These are phyloP conservation scores for Cladobotryum mycophilum DNA, from an alignment of 2,329 filamentous ascomycete genomes.

Conservation along the genomic window DNA sequence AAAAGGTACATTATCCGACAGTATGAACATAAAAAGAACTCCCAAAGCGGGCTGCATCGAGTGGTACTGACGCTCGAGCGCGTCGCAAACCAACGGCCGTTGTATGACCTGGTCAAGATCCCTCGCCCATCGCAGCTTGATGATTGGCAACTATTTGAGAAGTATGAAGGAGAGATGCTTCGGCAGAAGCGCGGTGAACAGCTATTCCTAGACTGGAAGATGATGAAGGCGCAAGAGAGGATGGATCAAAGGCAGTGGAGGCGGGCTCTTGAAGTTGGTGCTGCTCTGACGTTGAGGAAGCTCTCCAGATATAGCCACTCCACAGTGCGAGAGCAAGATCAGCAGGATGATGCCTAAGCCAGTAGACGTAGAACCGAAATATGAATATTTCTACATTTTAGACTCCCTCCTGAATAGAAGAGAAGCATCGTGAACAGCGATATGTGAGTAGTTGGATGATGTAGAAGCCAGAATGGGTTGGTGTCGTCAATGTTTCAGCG, in stretches of 20 bases:
- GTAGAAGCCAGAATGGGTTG: too few relatives aligned
- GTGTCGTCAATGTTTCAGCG: too few relatives aligned
- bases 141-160: conserved; percentile 48
- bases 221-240: conserved; percentile 25
- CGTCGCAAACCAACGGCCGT: conserved; percentile 32
- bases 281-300: conserved; percentile 17
- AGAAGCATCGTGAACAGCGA: too few relatives aligned
- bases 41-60: conserved; percentile 33
- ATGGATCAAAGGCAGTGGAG: conserved; percentile 23
- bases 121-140: conserved; percentile 50
- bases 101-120: conserved; percentile 38
- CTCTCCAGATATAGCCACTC: conserved; percentile 8
- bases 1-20: conserved; percentile 43
- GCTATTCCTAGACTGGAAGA: conserved; percentile 36
- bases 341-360: neutral
- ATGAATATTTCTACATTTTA: too few relatives aligned
- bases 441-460: too few relatives aligned
- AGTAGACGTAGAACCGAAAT: too few relatives aligned
- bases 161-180: conserved; percentile 37
- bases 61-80: conserved; percentile 43
- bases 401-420: too few relatives aligned
- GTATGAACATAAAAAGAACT: conserved; percentile 40
- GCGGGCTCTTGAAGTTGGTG: conserved; percentile 20
- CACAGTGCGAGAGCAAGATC: neutral
- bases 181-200: conserved; percentile 32